Evolutionary conservation across 306 rosid genomes (phyloP).

Genomic region (Begonia fuchsioides): DNA sequence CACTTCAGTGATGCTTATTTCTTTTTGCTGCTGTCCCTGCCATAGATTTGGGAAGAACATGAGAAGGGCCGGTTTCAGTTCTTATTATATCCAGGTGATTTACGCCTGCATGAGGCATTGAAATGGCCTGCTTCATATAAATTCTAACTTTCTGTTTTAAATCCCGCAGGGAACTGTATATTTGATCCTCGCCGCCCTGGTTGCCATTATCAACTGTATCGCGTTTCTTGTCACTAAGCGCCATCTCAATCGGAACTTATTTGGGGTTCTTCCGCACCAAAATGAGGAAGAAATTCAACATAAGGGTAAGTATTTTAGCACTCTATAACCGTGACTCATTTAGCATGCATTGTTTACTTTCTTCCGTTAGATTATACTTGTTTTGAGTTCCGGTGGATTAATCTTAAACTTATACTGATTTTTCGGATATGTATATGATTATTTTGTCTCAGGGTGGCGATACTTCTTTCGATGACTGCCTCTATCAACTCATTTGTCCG

Average conservation of each 20-base stretch:
- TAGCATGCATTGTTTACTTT: conserved; percentile 3
- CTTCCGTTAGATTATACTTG: neutral
- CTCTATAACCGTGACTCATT: conserved; percentile 2
- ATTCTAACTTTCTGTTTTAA: conserved; percentile 4
- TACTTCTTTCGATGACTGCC: conserved; percentile 36
- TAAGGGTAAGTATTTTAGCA: conserved; percentile 38
- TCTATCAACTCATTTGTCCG: conserved; percentile 43
- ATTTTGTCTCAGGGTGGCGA: conserved; percentile 30
- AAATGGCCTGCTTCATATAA: conserved; percentile 1
- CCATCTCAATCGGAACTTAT: conserved; percentile 42
- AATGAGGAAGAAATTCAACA: conserved; percentile 80
- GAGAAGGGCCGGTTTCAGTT: conserved; percentile 83
- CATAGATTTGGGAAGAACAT: conserved; percentile 91
- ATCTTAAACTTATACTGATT: no score
- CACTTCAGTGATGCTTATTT: conserved; percentile 1
- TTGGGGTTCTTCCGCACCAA: conserved; percentile 79
- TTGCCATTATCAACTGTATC: conserved; percentile 44
- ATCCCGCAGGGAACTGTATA: conserved; percentile 53
- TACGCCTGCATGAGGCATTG: neutral
- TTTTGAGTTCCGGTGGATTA: no score
- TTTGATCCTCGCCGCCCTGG: conserved; percentile 26
- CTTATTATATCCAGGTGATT: conserved; percentile 59
- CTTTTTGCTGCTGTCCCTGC: conserved; percentile 82
- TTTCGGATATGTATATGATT: no score
- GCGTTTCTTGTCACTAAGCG: conserved; percentile 45